Percentiles rank a stretch among this genome's conserved stretches.
Evolutionary conservation across 106 monocot genomes (phyloP).

Genomic region (Vanilla planifolia): DNA sequence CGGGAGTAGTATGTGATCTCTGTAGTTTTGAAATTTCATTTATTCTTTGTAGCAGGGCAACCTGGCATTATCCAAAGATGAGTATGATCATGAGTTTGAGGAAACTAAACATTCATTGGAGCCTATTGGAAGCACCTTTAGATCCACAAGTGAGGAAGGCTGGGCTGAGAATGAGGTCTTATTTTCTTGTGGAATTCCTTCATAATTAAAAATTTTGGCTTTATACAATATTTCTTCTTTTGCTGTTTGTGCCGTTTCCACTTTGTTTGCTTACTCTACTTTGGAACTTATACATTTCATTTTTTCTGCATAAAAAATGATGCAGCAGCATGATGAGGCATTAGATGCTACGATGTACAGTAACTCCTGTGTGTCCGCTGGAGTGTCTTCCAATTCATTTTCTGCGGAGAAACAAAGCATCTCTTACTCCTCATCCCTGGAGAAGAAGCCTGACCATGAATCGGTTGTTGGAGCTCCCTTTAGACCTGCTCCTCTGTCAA

Average conservation of each 20-base stretch:
- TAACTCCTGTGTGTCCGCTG: conserved; percentile 6
- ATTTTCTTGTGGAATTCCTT: background rate
- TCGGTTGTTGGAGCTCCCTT: conserved; percentile 22
- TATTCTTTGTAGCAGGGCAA: conserved; percentile 21
- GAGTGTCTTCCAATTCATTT: conserved; percentile 17
- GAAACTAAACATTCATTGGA: background rate
- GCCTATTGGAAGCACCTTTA: background rate
- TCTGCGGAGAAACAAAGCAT: conserved; percentile 1
- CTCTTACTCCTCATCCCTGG: background rate
- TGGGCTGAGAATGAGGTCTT: background rate
- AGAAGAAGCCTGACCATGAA: conserved; percentile 8
- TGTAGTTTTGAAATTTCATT: background rate
- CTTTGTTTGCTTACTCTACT: background rate
- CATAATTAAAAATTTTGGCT: background rate
- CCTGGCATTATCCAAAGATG: background rate
- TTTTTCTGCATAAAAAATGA: conserved; percentile 5
- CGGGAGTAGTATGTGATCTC: background rate
- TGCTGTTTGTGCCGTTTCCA: background rate
- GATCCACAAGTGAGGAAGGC: conserved; percentile 1
- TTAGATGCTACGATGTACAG: conserved; percentile 13
- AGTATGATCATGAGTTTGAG: conserved; percentile 7
- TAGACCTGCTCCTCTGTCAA: conserved; percentile 58
- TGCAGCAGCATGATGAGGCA: conserved; percentile 15
- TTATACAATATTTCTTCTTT: background rate
- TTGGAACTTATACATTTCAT: background rate